phyloP scores from a whole-genome alignment of 257 asterid species.

The Solanum pimpinellifolium region DNA sequence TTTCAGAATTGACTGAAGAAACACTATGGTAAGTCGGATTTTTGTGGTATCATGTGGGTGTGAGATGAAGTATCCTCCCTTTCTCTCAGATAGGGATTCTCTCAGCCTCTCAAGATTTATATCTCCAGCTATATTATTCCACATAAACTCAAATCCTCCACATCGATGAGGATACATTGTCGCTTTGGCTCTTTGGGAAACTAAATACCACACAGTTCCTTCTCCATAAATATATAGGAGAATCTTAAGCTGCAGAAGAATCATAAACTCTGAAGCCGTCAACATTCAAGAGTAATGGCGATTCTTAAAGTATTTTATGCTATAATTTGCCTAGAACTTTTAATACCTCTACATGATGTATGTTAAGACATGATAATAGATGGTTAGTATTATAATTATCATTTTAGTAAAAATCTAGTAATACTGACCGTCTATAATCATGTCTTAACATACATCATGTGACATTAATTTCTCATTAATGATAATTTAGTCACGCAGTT shows the following conservation, averaged over 20 bases:
- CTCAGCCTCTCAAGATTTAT: not conserved
- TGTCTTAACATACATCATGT: not conserved
- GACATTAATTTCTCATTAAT: not conserved
- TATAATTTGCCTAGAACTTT: no score
- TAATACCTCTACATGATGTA: not conserved
- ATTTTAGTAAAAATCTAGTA: no score
- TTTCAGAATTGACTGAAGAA: not conserved
- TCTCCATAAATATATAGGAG: not conserved
- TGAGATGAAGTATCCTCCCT: not conserved
- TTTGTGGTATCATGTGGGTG: not conserved
- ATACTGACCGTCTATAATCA: no score
- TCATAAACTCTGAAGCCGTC: not conserved
- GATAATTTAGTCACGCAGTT: not conserved
- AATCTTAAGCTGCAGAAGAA: not conserved
- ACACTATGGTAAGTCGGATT: not conserved
- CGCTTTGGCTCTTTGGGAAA: not conserved
- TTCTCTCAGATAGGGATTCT: not conserved
- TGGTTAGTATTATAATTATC: not conserved
- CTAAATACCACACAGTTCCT: not conserved
- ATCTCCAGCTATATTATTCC: not conserved
- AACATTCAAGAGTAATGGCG: not conserved
- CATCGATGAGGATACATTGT: not conserved
- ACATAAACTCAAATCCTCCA: not conserved
- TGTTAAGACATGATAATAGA: no score
- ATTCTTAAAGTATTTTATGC: not conserved